These are phyloP conservation scores for Daldinia loculata DNA, from an alignment of 495 filamentous ascomycete genomes.

Conservation along the genomic window DNA sequence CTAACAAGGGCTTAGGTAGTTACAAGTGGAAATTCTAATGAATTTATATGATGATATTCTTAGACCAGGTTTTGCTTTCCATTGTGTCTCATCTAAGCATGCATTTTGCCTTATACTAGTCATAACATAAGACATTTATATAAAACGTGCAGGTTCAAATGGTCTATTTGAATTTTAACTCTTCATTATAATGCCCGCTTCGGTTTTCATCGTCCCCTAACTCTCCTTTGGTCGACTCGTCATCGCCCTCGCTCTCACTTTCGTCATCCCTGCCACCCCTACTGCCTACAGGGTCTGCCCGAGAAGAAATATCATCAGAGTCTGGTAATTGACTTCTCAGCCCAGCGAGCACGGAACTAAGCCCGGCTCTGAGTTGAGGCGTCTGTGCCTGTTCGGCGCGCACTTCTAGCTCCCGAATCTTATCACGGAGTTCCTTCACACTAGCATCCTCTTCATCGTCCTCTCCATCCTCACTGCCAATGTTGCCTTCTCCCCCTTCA, in stretches of 20 bases:
- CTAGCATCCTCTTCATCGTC: constrained; percentile 38
- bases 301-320: background rate
- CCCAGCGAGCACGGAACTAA: constrained; percentile 42
- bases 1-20: background rate
- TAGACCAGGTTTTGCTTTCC: background rate
- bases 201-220: constrained; percentile 13
- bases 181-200: constrained; percentile 21
- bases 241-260: constrained; percentile 7
- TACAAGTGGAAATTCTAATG: background rate
- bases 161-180: constrained; percentile 14
- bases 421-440: constrained; percentile 44
- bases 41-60: background rate
- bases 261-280: background rate
- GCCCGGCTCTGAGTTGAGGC: constrained; percentile 40
- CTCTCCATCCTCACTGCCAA: constrained; percentile 3
- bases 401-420: constrained; percentile 43
- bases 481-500: constrained; percentile 4
- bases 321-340: constrained; percentile 44
- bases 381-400: constrained; percentile 42
- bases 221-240: constrained; percentile 7
- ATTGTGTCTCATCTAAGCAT: background rate
- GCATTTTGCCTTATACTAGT: background rate
- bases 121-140: background rate
- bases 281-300: background rate
- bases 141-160: background rate